A percentile compares a stretch with the other conserved stretches of the same genome.
Evolutionary conservation across 495 filamentous ascomycete species (phyloP).

Genomic region (Aspergillus biplanus): DNA sequence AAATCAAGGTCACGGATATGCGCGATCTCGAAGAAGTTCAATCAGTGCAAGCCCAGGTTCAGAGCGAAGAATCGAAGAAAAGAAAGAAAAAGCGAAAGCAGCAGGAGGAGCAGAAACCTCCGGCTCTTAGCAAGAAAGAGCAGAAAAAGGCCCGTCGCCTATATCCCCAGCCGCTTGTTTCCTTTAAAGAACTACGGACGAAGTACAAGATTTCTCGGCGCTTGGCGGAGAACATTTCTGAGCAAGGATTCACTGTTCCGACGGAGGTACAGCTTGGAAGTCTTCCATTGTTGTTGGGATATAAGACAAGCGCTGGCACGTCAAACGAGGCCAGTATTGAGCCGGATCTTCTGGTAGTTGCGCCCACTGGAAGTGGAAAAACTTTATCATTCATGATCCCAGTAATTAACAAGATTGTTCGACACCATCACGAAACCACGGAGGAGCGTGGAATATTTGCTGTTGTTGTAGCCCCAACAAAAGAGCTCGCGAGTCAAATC

Average conservation of each 20-base stretch:
- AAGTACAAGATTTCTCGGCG: conserved; percentile 70
- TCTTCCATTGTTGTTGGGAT: conserved; percentile 73
- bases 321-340: conserved; percentile 27
- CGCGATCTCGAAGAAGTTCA: conserved; percentile 47
- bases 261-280: conserved; percentile 93
- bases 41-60: conserved; percentile 35
- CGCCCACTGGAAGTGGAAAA: conserved; percentile 97
- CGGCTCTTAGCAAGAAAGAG: conserved; percentile 54
- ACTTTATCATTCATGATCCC: conserved; percentile 91
- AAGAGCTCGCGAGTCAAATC: conserved; percentile 90
- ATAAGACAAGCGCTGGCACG: conserved; percentile 28
- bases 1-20: conserved; percentile 82
- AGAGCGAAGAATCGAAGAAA: conserved; percentile 56
- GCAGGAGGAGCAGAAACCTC: conserved; percentile 38
- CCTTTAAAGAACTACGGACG: conserved; percentile 72
- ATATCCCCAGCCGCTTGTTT: conserved; percentile 74
- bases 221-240: conserved; percentile 76
- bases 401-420: conserved; percentile 73
- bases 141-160: conserved; percentile 56
- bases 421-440: conserved; percentile 48
- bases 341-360: conserved; percentile 81
- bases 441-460: conserved; percentile 56
- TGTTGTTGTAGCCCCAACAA: conserved; percentile 87
- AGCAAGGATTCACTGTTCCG: conserved; percentile 81
- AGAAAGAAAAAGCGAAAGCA: conserved; percentile 56